These are phyloP conservation scores for Globisporangium uncinulatum DNA, from an alignment of 352 stramenopile species.

Conservation along the genomic window DNA sequence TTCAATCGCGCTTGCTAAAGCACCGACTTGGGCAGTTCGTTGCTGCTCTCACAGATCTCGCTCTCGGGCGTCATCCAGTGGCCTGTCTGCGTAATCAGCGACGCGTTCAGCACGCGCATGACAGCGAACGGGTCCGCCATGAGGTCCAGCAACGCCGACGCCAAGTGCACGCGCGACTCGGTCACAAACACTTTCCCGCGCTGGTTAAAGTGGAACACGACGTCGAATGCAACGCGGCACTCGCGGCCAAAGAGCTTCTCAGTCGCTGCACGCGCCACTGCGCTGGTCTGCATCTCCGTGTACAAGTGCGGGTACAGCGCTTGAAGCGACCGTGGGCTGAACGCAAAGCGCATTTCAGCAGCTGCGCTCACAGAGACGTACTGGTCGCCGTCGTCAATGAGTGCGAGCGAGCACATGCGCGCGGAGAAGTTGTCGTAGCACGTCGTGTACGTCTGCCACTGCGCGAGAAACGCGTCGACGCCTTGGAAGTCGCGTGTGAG, in stretches of 20 bases:
- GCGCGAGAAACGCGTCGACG: conserved; percentile 29
- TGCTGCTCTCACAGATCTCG: conserved; percentile 7
- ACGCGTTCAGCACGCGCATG: conserved; percentile 26
- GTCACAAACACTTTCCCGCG: conserved; percentile 18
- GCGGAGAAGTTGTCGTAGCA: conserved; percentile 35
- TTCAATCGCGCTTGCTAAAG: conserved; percentile 9
- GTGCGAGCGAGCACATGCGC: conserved; percentile 17
- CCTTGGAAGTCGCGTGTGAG: conserved; percentile 46
- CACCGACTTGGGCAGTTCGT: conserved; percentile 18
- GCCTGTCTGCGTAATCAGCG: conserved; percentile 27
- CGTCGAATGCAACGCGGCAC: conserved; percentile 23
- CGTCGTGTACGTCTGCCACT: conserved; percentile 58
- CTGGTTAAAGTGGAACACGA: conserved; percentile 32
- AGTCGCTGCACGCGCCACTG: conserved; percentile 14
- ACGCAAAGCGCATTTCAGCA: conserved; percentile 28
- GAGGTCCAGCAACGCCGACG: conserved; percentile 31
- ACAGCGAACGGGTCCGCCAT: conserved; percentile 27
- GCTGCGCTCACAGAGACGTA: conserved; percentile 31
- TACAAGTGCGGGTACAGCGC: conserved; percentile 45
- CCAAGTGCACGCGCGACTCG: conserved; percentile 41
- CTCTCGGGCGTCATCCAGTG: conserved; percentile 30
- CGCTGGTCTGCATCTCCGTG: conserved; percentile 17
- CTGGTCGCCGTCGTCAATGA: conserved; percentile 29
- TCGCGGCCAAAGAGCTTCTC: conserved; percentile 24
- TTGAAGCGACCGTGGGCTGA: conserved; percentile 37